Evolutionary conservation across 2,329 filamentous ascomycete species (phyloP), one percentile per base, ranked within the genome.

Genomic region (Samsoniella hepiali): DNA sequence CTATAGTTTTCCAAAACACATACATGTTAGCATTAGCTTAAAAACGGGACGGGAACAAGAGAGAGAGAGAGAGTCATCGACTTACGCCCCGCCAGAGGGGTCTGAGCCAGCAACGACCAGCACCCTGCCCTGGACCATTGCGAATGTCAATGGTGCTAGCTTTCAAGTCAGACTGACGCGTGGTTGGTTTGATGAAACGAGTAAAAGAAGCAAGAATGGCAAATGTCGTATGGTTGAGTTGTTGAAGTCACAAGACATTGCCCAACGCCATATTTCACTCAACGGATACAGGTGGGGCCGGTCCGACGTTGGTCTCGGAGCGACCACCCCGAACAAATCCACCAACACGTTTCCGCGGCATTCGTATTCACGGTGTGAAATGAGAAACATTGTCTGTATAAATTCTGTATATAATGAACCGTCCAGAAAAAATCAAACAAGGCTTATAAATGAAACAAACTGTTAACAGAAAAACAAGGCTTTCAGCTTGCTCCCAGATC

Each of bases 61-160:
- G 11, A 2, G 31, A 9, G 36, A 4, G 32, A 3, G 55, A 11
- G 15, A 13, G 7, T 47, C n/a, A 5, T 32, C 3, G 31, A 84
- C 82, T 75, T 74, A 86, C 91, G 93, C 93, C 79, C 93, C 93
- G 71, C 93, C 93, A 34, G 92, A 96, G 77, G 91, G 91, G 77
- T 97, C 93, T 32, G 92, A 96, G 66, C 93, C 93, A 57, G 93
- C 93, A 70, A 97, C 90, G 22, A 95, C 86, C 63, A 97, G 80
- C 53, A 96, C 87, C 64, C 88, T 78, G 65, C 76, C 76, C 36
- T 72, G 68, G 1, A 69, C 68, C 79, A 81, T 81, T 42, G 29
- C 31, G n/a, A 38, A 40, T 10, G 11, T 5, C 17, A n/a, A 38
- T 38, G 17, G 7, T 22, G 27, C 31, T 15, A 17, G 22, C 5